These are phyloP conservation scores for Sclerotinia sclerotiorum DNA, from an alignment of 2,329 filamentous ascomycete species.

Conservation along the genomic window DNA sequence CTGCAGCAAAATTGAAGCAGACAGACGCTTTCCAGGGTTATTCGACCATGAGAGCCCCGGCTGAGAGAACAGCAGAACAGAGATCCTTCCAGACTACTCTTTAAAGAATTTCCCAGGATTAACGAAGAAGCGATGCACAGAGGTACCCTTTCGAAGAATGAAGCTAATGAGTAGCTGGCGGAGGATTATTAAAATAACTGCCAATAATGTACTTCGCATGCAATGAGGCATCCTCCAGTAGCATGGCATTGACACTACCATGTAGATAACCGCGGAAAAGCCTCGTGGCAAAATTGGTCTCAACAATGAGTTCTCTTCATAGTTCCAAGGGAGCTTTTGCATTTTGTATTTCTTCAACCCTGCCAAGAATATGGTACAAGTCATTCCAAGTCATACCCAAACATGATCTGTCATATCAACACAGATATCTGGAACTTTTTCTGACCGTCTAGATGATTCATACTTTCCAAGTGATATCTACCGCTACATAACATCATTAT, in stretches of 20 bases:
- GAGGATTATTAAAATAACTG: conserved; percentile 23
- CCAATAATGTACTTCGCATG: conserved; percentile 20
- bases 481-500: not conserved
- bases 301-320: conserved; percentile 4
- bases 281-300: conserved; percentile 32
- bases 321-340: not conserved
- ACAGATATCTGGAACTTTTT: conserved; percentile 11
- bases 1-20: conserved; percentile 12
- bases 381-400: conserved; percentile 21
- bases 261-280: conserved; percentile 31
- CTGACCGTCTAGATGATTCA: conserved; percentile 20
- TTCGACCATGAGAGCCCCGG: not conserved
- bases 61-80: not conserved
- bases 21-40: conserved; percentile 6
- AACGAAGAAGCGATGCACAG: not conserved
- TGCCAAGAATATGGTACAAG: conserved; percentile 13
- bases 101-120: not conserved
- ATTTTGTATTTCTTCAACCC: conserved; percentile 16
- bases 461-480: conserved; percentile 19
- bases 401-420: conserved; percentile 18
- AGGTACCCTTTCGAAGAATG: conserved; percentile 22
- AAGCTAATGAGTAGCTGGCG: conserved; percentile 28
- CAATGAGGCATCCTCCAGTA: conserved; percentile 20
- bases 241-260: conserved; percentile 23
- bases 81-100: not conserved